A percentile compares a stretch with the other conserved stretches of the same genome.
phyloP scores from a whole-genome alignment of 1,284 basidiomycete species.

The Melampsora medusae region DNA sequence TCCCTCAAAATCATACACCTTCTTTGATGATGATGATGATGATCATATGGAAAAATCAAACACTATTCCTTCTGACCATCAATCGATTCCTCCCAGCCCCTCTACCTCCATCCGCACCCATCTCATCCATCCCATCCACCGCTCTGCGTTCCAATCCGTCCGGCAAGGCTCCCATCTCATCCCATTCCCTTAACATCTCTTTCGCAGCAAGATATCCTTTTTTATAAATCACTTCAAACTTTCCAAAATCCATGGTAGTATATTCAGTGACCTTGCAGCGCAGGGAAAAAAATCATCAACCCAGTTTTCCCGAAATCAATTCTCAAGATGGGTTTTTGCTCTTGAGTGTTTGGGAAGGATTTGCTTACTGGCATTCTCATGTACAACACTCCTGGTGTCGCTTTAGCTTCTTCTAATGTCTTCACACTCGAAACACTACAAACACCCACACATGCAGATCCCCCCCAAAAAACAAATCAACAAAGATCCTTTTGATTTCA shows the following conservation, averaged over 20 bases:
- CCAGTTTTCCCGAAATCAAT: too few species aligned
- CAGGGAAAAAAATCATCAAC: too few species aligned
- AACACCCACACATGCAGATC: too few species aligned
- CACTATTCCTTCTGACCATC: constrained; percentile 28
- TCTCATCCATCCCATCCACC: too few species aligned
- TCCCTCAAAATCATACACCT: too few species aligned
- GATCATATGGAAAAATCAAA: background rate
- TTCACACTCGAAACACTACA: constrained; percentile 87
- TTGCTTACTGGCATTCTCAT: constrained; percentile 88
- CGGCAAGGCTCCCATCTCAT: constrained; percentile 76
- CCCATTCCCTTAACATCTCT: constrained; percentile 73
- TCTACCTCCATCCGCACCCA: constrained; percentile 38
- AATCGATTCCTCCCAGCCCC: constrained; percentile 10
- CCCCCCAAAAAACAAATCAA: too few species aligned
- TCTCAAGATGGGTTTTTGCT: too few species aligned
- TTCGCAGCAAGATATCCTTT: constrained; percentile 77
- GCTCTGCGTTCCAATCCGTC: constrained; percentile 63
- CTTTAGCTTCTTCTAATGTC: constrained; percentile 90
- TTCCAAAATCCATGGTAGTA: constrained; percentile 65
- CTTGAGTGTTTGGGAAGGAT: too few species aligned
- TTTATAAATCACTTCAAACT: constrained; percentile 66
- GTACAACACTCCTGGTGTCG: constrained; percentile 80
- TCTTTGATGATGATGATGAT: too few species aligned
- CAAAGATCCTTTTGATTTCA: too few species aligned
- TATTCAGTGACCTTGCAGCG: constrained; percentile 46